Conservation (phyloP, 306 rosid genomes). For the Dryas octopetala region DNA sequence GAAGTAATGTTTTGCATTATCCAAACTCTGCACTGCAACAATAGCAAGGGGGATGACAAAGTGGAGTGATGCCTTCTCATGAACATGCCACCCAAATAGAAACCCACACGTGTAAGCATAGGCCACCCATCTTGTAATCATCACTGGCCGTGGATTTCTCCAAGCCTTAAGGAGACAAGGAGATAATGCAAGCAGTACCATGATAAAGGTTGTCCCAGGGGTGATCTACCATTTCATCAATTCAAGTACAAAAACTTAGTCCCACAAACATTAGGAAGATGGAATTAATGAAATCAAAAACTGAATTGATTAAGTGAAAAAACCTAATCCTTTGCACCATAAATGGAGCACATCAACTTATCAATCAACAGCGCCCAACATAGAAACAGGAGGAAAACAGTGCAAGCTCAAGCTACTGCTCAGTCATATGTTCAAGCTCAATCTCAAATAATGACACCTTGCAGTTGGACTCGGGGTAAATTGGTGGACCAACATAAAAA, state of each 20-base stretch:
- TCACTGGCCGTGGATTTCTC: conserved; percentile 70
- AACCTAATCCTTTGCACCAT: background rate
- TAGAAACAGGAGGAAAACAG: background rate
- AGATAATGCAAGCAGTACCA: conserved; percentile 80
- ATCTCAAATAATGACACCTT: background rate
- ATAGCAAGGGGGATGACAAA: conserved; percentile 82
- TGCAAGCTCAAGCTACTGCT: background rate
- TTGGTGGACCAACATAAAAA: background rate
- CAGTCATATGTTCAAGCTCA: background rate
- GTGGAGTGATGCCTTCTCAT: conserved; percentile 94
- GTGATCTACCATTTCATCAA: conserved; percentile 62
- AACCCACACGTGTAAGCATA: conserved; percentile 92
- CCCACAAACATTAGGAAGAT: background rate
- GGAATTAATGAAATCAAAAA: background rate
- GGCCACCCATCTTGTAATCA: conserved; percentile 80
- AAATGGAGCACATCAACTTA: background rate
- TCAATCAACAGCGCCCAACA: background rate
- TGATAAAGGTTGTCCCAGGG: conserved; percentile 56
- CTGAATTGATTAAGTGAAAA: background rate
- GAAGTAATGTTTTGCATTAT: conserved; percentile 78
- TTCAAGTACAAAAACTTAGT: conserved; percentile 22
- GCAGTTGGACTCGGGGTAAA: background rate
- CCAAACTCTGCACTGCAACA: conserved; percentile 60
- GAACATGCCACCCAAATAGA: conserved; percentile 97
- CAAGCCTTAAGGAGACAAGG: conserved; percentile 89